Conservation (phyloP, 1,284 basidiomycete genomes). For the Lentinus polychrous region DNA sequence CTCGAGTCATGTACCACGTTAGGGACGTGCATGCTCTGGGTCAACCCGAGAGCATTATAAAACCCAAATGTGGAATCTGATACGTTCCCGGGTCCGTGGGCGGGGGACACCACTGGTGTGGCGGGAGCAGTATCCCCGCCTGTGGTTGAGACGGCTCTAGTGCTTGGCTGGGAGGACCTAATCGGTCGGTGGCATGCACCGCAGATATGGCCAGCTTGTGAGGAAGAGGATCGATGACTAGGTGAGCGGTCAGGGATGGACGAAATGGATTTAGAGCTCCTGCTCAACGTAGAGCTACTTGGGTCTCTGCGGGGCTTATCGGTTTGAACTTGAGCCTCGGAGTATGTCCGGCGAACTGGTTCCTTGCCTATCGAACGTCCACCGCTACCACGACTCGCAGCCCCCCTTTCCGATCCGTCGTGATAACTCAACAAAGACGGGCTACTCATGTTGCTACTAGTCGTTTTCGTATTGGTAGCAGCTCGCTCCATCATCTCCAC, state of each 20-base stretch:
- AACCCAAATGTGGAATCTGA: not conserved
- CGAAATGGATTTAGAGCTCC: too few species aligned
- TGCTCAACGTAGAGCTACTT: not conserved
- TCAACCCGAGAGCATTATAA: conserved; percentile 7
- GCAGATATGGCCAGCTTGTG: not conserved
- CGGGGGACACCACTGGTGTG: conserved; percentile 1
- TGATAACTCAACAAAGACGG: not conserved
- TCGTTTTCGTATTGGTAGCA: not conserved
- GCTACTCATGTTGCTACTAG: conserved; percentile 1
- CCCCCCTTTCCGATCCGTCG: not conserved
- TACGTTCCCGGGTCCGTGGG: conserved; percentile 6
- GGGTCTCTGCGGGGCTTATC: not conserved
- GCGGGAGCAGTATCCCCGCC: conserved; percentile 3
- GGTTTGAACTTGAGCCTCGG: conserved; percentile 5
- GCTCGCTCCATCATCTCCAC: conserved; percentile 2
- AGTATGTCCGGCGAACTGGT: not conserved
- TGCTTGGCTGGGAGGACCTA: not conserved
- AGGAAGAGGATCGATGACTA: not conserved
- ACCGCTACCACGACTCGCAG: not conserved
- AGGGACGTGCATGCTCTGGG: conserved; percentile 7
- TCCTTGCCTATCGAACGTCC: too few species aligned
- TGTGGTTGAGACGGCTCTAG: not conserved
- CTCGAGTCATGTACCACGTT: conserved; percentile 12
- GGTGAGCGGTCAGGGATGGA: not conserved
- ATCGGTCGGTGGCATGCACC: not conserved